Evolutionary conservation across 768 basidiomycete species (phyloP), one percentile per base, ranked within the genome.

Genomic region (Hebeloma cylindrosporum): DNA sequence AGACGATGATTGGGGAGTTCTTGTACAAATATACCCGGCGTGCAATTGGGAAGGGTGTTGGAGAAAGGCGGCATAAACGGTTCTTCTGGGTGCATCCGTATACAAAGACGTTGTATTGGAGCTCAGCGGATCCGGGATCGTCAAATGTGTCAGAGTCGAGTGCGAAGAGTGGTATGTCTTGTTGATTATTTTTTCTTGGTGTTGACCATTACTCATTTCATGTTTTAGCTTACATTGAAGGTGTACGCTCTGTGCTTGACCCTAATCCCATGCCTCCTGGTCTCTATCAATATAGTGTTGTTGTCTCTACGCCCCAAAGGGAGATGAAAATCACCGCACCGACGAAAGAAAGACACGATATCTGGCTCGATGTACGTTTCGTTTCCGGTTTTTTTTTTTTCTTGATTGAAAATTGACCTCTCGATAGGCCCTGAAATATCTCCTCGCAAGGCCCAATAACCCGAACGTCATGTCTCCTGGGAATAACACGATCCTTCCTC

Each of bases 21-120:
- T 66, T 99, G 70, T 91, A 89, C 78, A 98, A 98, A 74, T 97
- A 99, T 68, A 97, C 95, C 7, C 78, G 95, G 40, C 79, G 82
- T 45, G 69, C 88, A 13, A 81, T 98, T 58, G 92, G 93, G 17
- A 94, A 89, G 66, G 93, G 92, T 9, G 79, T 93, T 61, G 90
- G 90, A 16, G 87, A 92, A 63, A 84, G 81, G 62, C 73, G 94
- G 40, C 96, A 99, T 67, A 85, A 82, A 64, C 77, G 96, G 27
- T 99, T 93, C 82, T 96, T 98, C 78, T 99, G 96, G 96, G 85
- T 99, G n/a, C 95, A 98, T 66, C 96, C 96, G 14, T 99, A 98
- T 63, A 98, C 94, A 29, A 92, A 91, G 72, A 97, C 93, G 4
- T 59, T 99, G 47, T 97, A 98, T 65, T 99, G 96, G 96, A 92